Conservation (phyloP, 2,329 filamentous ascomycete species). For the Sarocladium brachiariae region DNA sequence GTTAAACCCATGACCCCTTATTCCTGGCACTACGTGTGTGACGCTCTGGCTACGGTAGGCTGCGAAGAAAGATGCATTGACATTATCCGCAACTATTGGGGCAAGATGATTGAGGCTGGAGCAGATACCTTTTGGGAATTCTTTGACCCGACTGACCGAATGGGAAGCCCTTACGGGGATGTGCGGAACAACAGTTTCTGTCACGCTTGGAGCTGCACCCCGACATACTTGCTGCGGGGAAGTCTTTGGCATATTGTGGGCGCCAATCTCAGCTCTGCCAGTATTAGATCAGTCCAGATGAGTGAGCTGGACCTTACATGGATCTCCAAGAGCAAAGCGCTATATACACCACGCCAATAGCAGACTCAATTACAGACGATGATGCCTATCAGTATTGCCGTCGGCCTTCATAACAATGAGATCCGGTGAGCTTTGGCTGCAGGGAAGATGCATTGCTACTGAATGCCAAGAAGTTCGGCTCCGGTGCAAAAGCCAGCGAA, state of each 20-base stretch:
- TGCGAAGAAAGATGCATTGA: constrained; percentile 20
- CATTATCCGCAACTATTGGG: constrained; percentile 26
- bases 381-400: too few species aligned
- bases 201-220: constrained; percentile 27
- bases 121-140: constrained; percentile 28
- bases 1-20: constrained; percentile 25
- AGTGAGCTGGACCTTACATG: too few species aligned
- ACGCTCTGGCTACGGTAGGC: constrained; percentile 20
- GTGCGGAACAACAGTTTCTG: constrained; percentile 26
- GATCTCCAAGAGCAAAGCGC: too few species aligned
- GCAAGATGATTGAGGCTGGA: constrained; percentile 24
- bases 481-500: too few species aligned
- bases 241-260: constrained; percentile 8
- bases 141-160: constrained; percentile 21
- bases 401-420: too few species aligned
- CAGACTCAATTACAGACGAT: too few species aligned
- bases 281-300: too few species aligned
- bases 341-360: too few species aligned
- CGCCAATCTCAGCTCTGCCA: too few species aligned
- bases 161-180: constrained; percentile 24
- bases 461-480: too few species aligned
- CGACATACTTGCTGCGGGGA: constrained; percentile 20
- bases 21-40: constrained; percentile 23
- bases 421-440: too few species aligned
- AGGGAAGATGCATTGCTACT: too few species aligned